phyloP scores from a whole-genome alignment of 73 alveolate genomes.

The Tetrahymena borealis region DNA sequence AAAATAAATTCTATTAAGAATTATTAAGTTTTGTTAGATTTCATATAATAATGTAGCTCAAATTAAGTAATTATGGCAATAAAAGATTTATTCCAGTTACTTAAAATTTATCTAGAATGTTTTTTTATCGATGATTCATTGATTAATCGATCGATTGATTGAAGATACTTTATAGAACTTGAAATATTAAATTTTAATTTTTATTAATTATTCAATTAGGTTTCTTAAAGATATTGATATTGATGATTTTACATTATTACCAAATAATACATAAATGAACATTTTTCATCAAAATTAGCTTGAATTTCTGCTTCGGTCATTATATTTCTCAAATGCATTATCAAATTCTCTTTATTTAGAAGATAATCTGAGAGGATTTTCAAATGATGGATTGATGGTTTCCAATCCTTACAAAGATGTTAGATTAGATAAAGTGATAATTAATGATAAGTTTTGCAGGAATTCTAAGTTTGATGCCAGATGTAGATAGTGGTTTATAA shows the following conservation, averaged over 20 bases:
- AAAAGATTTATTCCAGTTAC: too few species aligned
- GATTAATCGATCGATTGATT: too few species aligned
- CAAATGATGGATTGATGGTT: not conserved
- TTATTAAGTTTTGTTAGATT: too few species aligned
- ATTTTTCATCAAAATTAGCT: not conserved
- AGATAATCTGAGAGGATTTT: not conserved
- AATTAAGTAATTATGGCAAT: too few species aligned
- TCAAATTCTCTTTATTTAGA: not conserved
- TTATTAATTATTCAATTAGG: not conserved
- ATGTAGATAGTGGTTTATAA: not conserved
- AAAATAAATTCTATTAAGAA: too few species aligned
- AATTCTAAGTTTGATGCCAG: not conserved
- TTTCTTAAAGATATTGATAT: not conserved
- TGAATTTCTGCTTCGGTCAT: not conserved
- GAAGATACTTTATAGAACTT: too few species aligned
- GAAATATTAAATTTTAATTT: too few species aligned
- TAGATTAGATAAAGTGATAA: not conserved
- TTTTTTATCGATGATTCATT: too few species aligned
- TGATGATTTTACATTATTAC: not conserved
- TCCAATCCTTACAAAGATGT: not conserved
- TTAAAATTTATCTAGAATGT: too few species aligned
- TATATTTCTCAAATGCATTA: not conserved
- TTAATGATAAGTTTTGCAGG: not conserved
- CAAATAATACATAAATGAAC: not conserved
- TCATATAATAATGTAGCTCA: too few species aligned